These are phyloP conservation scores for Berkeleyomyces basicola DNA, from an alignment of 2,329 filamentous ascomycete species.

Conservation along the genomic window DNA sequence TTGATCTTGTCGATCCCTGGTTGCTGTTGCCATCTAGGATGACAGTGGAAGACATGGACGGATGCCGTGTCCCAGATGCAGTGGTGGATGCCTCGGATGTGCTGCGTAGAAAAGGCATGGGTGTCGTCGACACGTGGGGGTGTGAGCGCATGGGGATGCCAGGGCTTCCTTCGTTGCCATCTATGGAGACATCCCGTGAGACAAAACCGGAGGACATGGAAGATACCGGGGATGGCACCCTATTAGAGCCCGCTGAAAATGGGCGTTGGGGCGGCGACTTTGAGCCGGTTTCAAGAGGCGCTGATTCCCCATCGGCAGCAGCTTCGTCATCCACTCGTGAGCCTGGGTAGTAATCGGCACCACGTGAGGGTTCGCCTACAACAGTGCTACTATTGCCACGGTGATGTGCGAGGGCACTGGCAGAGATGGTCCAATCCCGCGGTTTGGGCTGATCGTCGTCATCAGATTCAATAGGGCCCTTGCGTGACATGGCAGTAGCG, in stretches of 20 bases:
- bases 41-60: slow-evolving; percentile 33
- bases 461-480: slow-evolving; percentile 48
- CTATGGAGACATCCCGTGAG: slow-evolving; percentile 10
- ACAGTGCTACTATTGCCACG: slow-evolving; percentile 18
- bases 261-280: neutral
- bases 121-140: slow-evolving; percentile 21
- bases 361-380: slow-evolving; percentile 24
- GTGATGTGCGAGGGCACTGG: neutral
- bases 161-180: slow-evolving; percentile 14
- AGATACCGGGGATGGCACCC: neutral
- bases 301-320: slow-evolving; percentile 2
- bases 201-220: neutral
- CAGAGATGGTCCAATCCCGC: slow-evolving; percentile 15
- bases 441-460: slow-evolving; percentile 32
- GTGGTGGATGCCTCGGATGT: slow-evolving; percentile 10
- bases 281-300: slow-evolving; percentile 2
- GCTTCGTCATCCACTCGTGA: slow-evolving; percentile 15
- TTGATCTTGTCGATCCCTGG: slow-evolving; percentile 22
- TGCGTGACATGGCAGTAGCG: slow-evolving; percentile 41
- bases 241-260: slow-evolving; percentile 6
- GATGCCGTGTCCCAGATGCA: slow-evolving; percentile 34
- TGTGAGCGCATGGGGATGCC: slow-evolving; percentile 15
- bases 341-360: slow-evolving; percentile 22
- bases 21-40: slow-evolving; percentile 29
- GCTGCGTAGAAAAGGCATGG: slow-evolving; percentile 40